phyloP scores from a whole-genome alignment of 768 basidiomycete species.

The Tricholoma hemisulphureum region DNA sequence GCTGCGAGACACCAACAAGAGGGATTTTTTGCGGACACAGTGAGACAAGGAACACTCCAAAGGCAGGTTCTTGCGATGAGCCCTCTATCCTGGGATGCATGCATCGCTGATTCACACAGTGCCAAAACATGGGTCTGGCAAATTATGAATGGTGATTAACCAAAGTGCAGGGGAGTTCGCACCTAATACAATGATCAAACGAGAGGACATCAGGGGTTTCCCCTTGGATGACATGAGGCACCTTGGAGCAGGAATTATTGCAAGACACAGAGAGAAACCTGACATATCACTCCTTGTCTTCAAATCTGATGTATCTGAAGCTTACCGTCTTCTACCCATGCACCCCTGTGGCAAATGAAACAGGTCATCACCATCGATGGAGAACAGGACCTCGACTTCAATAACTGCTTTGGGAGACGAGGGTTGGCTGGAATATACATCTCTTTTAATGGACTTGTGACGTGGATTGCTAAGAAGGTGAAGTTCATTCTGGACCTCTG shows the following conservation, averaged over 20 bases:
- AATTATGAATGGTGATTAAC: neutral
- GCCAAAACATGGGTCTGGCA: constrained; percentile 25
- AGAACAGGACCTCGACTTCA: constrained; percentile 30
- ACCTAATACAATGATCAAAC: neutral
- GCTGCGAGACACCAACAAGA: neutral
- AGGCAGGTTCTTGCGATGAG: neutral
- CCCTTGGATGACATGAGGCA: neutral
- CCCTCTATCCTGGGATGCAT: constrained; percentile 1
- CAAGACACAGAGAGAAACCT: neutral
- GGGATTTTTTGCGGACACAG: neutral
- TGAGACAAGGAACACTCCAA: neutral
- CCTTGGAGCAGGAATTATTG: neutral
- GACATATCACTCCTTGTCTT: constrained; percentile 15
- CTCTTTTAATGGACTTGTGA: constrained; percentile 26
- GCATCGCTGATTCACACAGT: constrained; percentile 36
- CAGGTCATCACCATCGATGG: too few species aligned
- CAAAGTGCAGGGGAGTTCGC: neutral
- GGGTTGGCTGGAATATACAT: constrained; percentile 24
- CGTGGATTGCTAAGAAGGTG: neutral
- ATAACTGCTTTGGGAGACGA: constrained; percentile 32
- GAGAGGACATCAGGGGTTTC: neutral
- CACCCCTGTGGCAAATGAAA: too few species aligned
- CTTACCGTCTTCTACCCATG: too few species aligned
- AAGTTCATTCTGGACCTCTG: neutral
- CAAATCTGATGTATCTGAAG: too few species aligned